Percentiles rank a stretch among this genome's conserved stretches.
These are phyloP conservation scores for Aegilops bicornis DNA, from an alignment of 176 grass and related monocot species.

Conservation along the genomic window DNA sequence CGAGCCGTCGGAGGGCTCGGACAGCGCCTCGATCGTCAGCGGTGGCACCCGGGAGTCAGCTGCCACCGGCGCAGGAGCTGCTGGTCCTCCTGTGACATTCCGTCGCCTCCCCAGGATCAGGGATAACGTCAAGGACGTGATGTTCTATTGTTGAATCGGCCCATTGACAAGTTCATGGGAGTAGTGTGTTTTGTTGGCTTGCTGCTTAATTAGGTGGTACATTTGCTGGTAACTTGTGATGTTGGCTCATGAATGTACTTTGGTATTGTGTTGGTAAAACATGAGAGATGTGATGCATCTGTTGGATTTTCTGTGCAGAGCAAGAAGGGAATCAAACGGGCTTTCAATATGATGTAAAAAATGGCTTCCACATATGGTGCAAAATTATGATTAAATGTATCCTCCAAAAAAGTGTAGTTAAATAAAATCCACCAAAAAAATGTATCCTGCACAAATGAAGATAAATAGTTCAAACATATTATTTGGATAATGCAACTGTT, in stretches of 20 bases:
- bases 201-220: neutral
- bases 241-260: neutral
- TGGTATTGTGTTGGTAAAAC: neutral
- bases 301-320: neutral
- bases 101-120: conserved; percentile 51
- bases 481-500: too few relatives aligned
- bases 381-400: too few relatives aligned
- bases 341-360: too few relatives aligned
- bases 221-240: neutral
- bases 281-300: neutral
- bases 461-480: too few relatives aligned
- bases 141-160: conserved; percentile 66
- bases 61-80: neutral
- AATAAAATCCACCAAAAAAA: too few relatives aligned
- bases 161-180: neutral
- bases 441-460: too few relatives aligned
- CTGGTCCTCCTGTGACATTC: neutral
- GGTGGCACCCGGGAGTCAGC: neutral
- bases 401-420: too few relatives aligned
- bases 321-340: too few relatives aligned
- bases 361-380: too few relatives aligned
- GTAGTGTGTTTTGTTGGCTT: neutral
- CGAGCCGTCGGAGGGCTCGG: conserved; percentile 34
- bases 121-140: conserved; percentile 65
- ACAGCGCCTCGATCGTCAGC: conserved; percentile 15